Conservation (phyloP, 148 eudicot species). For the Dysphania ambrosioides region DNA sequence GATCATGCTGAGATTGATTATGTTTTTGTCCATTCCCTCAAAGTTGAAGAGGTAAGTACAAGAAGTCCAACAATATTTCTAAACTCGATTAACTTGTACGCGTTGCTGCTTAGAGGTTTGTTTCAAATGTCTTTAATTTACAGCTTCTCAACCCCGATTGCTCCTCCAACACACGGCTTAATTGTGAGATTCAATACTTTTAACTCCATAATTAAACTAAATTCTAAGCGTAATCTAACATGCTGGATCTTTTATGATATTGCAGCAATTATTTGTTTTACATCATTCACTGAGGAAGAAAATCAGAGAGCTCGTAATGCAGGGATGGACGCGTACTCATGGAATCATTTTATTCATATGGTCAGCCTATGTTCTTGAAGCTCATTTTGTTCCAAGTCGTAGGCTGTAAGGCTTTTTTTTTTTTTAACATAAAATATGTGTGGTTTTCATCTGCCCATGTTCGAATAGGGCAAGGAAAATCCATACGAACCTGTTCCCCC, state of each 20-base stretch:
- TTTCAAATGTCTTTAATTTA: conserved; percentile 6
- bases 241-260: conserved; percentile 4
- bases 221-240: conserved; percentile 2
- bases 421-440: too few relatives aligned
- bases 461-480: conserved; percentile 59
- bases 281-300: conserved; percentile 51
- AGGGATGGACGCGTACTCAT: conserved; percentile 57
- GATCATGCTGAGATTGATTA: conserved; percentile 93
- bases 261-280: conserved; percentile 83
- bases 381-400: neutral
- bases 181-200: conserved; percentile 43
- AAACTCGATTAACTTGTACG: neutral
- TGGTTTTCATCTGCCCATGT: neutral
- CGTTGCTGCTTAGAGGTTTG: conserved; percentile 1
- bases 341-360: conserved; percentile 65
- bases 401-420: neutral
- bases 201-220: neutral
- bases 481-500: conserved; percentile 58
- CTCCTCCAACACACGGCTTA: conserved; percentile 57
- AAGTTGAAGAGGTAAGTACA: conserved; percentile 62
- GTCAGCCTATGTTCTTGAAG: conserved; percentile 31
- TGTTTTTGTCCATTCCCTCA: conserved; percentile 74
- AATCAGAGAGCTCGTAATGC: conserved; percentile 44
- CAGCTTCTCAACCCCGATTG: conserved; percentile 61
- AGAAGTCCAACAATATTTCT: neutral